phyloP scores from a whole-genome alignment of 2,329 filamentous ascomycete genomes.

The Didymella sp. region DNA sequence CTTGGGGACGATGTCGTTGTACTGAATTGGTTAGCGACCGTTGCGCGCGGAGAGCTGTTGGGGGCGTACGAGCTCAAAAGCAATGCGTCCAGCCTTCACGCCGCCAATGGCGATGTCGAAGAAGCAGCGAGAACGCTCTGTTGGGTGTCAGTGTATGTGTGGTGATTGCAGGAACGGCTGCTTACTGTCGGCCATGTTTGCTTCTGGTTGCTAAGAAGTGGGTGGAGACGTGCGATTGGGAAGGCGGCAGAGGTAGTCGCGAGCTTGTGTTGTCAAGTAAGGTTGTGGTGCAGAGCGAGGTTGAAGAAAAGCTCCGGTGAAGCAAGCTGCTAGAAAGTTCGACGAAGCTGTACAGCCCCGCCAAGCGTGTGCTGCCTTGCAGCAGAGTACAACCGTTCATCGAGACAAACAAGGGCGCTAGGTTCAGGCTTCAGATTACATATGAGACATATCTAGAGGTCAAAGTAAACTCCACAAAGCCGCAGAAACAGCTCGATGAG shows the following conservation, averaged over 20 bases:
- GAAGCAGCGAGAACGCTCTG: slow-evolving; percentile 79
- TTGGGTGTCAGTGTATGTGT: slow-evolving; percentile 12
- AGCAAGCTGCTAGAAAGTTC: slow-evolving; percentile 46
- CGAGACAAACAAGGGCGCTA: background rate
- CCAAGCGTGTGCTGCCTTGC: slow-evolving; percentile 31
- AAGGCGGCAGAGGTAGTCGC: background rate
- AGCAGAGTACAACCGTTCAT: slow-evolving; percentile 13
- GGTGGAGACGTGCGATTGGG: background rate
- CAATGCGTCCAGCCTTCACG: slow-evolving; percentile 75
- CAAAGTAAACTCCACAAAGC: background rate
- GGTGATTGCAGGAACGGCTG: background rate
- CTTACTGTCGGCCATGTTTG: slow-evolving; percentile 41
- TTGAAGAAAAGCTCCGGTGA: slow-evolving; percentile 28
- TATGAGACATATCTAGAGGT: background rate
- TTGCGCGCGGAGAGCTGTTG: background rate
- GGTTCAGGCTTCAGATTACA: background rate
- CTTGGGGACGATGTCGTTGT: slow-evolving; percentile 74
- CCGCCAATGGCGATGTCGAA: slow-evolving; percentile 89
- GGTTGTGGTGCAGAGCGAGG: slow-evolving; percentile 23
- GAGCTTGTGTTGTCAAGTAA: background rate
- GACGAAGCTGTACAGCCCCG: slow-evolving; percentile 29
- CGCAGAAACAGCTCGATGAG: background rate
- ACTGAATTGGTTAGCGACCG: slow-evolving; percentile 36
- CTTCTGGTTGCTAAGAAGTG: slow-evolving; percentile 10
- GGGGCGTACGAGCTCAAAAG: slow-evolving; percentile 77